These are phyloP conservation scores for Mucor racemosus DNA, from an alignment of 371 early-diverging fungal species.

Conservation along the genomic window DNA sequence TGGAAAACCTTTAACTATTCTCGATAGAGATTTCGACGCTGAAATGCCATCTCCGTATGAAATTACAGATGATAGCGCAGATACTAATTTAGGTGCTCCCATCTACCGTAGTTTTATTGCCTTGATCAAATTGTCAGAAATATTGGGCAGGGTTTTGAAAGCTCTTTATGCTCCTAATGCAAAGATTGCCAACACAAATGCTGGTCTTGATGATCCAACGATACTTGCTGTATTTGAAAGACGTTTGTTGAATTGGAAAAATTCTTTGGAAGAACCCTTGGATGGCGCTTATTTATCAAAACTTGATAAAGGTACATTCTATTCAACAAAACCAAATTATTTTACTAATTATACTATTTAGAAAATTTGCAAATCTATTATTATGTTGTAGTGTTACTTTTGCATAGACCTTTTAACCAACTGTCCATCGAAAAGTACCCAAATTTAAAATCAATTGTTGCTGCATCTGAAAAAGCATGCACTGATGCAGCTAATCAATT, in stretches of 20 bases:
- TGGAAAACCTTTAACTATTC: constrained; percentile 55
- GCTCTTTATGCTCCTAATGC: constrained; percentile 51
- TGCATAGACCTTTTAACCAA: constrained; percentile 60
- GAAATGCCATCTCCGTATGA: constrained; percentile 44
- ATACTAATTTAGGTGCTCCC: constrained; percentile 15
- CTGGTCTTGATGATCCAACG: constrained; percentile 48
- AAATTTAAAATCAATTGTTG: constrained; percentile 15
- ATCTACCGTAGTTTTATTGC: constrained; percentile 40
- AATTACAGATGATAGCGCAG: constrained; percentile 16
- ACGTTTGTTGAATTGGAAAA: constrained; percentile 43
- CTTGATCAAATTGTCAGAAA: constrained; percentile 49
- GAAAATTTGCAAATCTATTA: constrained; percentile 57
- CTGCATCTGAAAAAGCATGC: constrained; percentile 38
- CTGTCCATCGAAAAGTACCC: constrained; percentile 11
- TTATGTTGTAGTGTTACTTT: constrained; percentile 52
- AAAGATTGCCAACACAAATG: constrained; percentile 42
- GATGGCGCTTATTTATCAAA: constrained; percentile 27
- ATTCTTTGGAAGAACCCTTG: constrained; percentile 26
- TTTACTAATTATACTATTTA: constrained; percentile 12
- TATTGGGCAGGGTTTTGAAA: constrained; percentile 48
- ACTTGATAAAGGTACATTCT: constrained; percentile 41
- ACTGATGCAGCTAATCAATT: constrained; percentile 34
- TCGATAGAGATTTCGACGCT: constrained; percentile 57
- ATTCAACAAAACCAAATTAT: neutral
- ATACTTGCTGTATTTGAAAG: constrained; percentile 47